Evolutionary conservation across 768 basidiomycete genomes (phyloP), one percentile per base, ranked within the genome.

Genomic region (Mycena rebaudengoi): DNA sequence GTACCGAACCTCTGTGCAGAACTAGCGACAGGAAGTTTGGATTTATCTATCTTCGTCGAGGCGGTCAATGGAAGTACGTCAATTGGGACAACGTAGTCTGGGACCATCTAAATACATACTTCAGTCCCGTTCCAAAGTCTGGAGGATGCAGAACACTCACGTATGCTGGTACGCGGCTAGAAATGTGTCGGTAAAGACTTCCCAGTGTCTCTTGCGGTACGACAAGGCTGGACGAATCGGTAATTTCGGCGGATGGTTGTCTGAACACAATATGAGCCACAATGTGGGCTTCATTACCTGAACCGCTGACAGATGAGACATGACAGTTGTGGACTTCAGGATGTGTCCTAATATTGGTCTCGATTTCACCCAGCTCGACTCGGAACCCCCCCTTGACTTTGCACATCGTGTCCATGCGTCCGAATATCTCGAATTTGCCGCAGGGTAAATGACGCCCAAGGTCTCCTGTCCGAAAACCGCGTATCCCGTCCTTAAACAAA

Each of bases 361-460:
- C 33, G 26, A 59, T 59, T 39, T 59, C 57, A 5, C 37, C 32
- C 20, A 59, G 57, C n/a, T 59, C 57, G 25, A 59, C 57, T 37
- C 57, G 43, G 57, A 46, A 45, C 30, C 57, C 57, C 28, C 57
- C 57, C 49, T 59, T 59, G 32, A 59, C 21, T 37, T 59, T 59
- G 45, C 57, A 39, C 45, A 49, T 59, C 30, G 57, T 33, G 37
- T 59, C 57, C 30, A 59, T 48, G 33, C 57, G 57, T 3, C 57
- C 57, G 16, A 59, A 48, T 45, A 59, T 59, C 33, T 59, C 57
- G 23, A 35, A 59, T 20, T 40, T 39, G 18, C 57, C 57, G 16
- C 33, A 59, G 49, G 57, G 43, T 29, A 59, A 49, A 37, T 48
- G 57, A 3, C 57, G 57, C 6, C 57, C 57, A 2, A 59, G 14